Percentiles rank a stretch among this genome's conserved stretches.
Conservation (phyloP, 1,284 basidiomycete species). For the Ganoderma resinaceum region DNA sequence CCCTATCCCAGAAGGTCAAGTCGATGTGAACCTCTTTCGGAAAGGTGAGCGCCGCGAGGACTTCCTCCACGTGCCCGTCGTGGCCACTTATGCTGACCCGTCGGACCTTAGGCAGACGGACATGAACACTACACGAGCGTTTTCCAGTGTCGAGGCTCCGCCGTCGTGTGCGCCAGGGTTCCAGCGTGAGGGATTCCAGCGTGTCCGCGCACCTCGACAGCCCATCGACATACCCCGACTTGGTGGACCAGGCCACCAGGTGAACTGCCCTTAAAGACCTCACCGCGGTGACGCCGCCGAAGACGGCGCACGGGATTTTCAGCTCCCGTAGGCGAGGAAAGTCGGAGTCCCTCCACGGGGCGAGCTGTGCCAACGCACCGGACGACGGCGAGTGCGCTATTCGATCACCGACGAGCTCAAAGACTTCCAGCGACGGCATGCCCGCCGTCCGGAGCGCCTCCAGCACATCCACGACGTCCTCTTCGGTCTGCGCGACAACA, state of each 20-base stretch:
- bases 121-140: neutral
- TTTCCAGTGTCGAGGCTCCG: neutral
- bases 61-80: neutral
- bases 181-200: neutral
- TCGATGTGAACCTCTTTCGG: neutral
- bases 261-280: neutral
- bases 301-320: neutral
- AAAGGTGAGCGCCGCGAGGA: conserved; percentile 1
- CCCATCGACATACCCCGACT: neutral
- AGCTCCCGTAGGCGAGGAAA: neutral
- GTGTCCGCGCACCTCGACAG: neutral
- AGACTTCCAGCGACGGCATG: neutral
- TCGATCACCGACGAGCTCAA: neutral
- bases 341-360: neutral
- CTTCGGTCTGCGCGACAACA: neutral
- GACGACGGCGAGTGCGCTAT: neutral
- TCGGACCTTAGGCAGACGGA: neutral
- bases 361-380: neutral
- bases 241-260: neutral
- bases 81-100: neutral
- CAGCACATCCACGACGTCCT: neutral
- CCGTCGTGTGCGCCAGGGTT: neutral
- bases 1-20: neutral
- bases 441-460: neutral
- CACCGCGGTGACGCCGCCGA: neutral